Conservation (phyloP, 495 filamentous ascomycete genomes). For the Trypethelium eluteriae region DNA sequence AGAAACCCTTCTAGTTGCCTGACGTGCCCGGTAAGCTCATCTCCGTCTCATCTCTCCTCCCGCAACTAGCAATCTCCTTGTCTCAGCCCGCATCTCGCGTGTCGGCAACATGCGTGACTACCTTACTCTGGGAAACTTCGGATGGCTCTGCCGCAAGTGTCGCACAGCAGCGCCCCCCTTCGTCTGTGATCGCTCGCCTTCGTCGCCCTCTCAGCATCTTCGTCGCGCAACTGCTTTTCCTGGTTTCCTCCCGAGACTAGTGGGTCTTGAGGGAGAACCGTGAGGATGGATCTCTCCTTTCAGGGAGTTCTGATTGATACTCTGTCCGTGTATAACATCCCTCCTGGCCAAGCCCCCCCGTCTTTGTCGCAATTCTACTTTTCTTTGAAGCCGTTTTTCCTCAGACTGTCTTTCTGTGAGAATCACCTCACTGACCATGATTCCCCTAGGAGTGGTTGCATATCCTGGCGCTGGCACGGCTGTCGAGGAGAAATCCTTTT, state of each 20-base stretch:
- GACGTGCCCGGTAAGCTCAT: background rate
- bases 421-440: slow-evolving; percentile 10
- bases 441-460: slow-evolving; percentile 13
- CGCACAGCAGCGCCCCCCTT: slow-evolving; percentile 8
- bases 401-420: background rate
- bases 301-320: background rate
- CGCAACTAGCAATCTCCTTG: background rate
- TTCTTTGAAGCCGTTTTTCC: background rate
- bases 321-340: background rate
- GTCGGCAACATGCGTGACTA: background rate
- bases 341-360: background rate
- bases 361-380: background rate
- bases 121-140: background rate
- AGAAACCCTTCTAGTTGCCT: too few relatives aligned
- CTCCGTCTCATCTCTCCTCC: slow-evolving; percentile 4
- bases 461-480: slow-evolving; percentile 11
- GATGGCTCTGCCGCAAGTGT: background rate
- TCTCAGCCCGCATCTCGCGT: background rate
- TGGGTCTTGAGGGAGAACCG: background rate
- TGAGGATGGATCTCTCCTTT: background rate
- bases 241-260: background rate
- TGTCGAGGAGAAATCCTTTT: slow-evolving; percentile 4
- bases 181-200: background rate
- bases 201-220: background rate
- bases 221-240: background rate